These are phyloP conservation scores for Passalora sequoiae DNA, from an alignment of 2,329 filamentous ascomycete genomes.

Conservation along the genomic window DNA sequence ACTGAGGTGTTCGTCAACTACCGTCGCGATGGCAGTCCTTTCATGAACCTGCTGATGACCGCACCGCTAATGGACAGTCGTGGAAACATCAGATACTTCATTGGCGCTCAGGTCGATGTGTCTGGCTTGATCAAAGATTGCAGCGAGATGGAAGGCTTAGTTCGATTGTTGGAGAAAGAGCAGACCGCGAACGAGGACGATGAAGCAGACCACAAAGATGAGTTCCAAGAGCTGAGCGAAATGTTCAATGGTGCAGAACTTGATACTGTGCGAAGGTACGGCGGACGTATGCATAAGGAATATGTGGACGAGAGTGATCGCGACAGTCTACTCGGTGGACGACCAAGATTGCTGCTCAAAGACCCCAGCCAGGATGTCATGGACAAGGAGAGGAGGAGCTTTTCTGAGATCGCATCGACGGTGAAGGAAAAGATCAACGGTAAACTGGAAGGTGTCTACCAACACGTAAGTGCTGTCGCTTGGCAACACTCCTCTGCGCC, in stretches of 20 bases:
- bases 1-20: constrained; percentile 71
- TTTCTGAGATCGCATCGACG: constrained; percentile 11
- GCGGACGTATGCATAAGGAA: constrained; percentile 59
- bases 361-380: constrained; percentile 39
- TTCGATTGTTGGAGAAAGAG: constrained; percentile 31
- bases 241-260: constrained; percentile 66
- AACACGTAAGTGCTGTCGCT: constrained; percentile 45
- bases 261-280: constrained; percentile 57
- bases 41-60: constrained; percentile 73
- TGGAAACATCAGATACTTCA: constrained; percentile 62
- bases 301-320: constrained; percentile 47
- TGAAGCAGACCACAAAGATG: constrained; percentile 47
- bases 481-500: no score
- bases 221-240: constrained; percentile 62
- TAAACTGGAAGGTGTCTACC: constrained; percentile 51
- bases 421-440: constrained; percentile 34
- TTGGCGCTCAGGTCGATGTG: constrained; percentile 69
- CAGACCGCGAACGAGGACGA: constrained; percentile 30
- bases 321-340: constrained; percentile 30
- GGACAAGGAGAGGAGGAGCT: constrained; percentile 18
- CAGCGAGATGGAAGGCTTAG: constrained; percentile 59
- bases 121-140: constrained; percentile 63
- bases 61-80: constrained; percentile 64
- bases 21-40: constrained; percentile 68
- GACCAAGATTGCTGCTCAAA: constrained; percentile 47